A percentile compares a stretch with the other conserved stretches of the same genome.
These are phyloP conservation scores for Candida dajiaensis DNA, from an alignment of 805 yeast genomes.

Conservation along the genomic window DNA sequence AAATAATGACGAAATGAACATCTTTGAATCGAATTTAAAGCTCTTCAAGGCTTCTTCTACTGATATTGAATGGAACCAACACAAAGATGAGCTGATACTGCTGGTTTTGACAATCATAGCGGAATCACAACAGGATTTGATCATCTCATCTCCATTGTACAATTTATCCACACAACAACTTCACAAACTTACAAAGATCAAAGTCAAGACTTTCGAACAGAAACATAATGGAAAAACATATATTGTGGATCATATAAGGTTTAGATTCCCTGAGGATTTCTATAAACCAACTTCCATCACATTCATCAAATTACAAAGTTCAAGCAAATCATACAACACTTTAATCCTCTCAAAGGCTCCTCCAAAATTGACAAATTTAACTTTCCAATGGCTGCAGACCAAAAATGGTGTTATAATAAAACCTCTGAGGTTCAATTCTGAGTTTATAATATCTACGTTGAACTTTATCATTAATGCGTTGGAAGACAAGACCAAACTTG, in stretches of 20 bases:
- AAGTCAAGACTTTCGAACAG: conserved; percentile 2
- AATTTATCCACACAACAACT: conserved; percentile 13
- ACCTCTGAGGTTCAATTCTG: conserved; percentile 20
- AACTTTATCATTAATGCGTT: conserved; percentile 19
- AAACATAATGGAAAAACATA: conserved; percentile 1
- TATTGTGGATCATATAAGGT: background rate
- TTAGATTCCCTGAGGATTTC: conserved; percentile 18
- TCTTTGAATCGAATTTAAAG: conserved; percentile 14
- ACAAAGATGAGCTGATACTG: conserved; percentile 12
- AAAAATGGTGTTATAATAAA: conserved; percentile 22
- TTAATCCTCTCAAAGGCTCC: conserved; percentile 9
- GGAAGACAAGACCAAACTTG: conserved; percentile 14
- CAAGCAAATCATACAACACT: conserved; percentile 5
- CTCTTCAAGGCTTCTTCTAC: conserved; percentile 12
- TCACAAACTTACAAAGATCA: conserved; percentile 10
- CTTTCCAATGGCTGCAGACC: conserved; percentile 26
- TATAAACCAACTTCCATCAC: conserved; percentile 15
- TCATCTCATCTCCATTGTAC: conserved; percentile 14
- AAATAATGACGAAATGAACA: background rate
- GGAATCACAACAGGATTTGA: conserved; percentile 19
- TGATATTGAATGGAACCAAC: conserved; percentile 7
- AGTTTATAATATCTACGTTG: conserved; percentile 20
- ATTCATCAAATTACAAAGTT: conserved; percentile 3
- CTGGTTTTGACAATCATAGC: conserved; percentile 18
- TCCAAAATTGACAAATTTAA: conserved; percentile 14